A percentile compares a stretch with the other conserved stretches of the same genome.
phyloP scores from a whole-genome alignment of 129 eudicot species.

The Flaveria trinervia region DNA sequence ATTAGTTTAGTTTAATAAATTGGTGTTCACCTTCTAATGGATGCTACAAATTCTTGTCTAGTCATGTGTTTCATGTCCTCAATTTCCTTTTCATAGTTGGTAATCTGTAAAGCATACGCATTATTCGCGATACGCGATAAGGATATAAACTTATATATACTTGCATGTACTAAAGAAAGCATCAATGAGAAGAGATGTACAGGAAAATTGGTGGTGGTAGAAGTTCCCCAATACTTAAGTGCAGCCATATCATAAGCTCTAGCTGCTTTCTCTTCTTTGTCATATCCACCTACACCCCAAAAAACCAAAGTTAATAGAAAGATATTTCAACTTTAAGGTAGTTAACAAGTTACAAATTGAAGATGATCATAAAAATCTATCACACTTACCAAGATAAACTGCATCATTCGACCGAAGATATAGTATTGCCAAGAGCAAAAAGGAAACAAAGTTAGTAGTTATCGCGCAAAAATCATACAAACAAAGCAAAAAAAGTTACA shows the following conservation, averaged over 20 bases:
- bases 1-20: too few species aligned
- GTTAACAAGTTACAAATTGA: not conserved
- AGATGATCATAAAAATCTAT: not conserved
- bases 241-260: conserved; percentile 99
- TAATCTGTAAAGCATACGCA: conserved; percentile 46
- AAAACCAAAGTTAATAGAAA: not conserved
- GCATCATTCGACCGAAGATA: conserved; percentile 23
- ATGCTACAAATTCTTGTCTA: conserved; percentile 95
- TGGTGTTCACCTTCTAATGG: conserved; percentile 67
- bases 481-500: not conserved
- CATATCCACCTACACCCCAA: conserved; percentile 80
- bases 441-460: conserved; percentile 4
- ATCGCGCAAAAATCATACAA: not conserved
- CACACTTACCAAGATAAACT: conserved; percentile 85
- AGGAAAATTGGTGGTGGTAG: conserved; percentile 97
- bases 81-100: conserved; percentile 89
- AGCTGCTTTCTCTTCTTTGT: conserved; percentile 99
- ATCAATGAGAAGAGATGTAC: conserved; percentile 35
- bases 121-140: not conserved
- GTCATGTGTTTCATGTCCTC: conserved; percentile 99
- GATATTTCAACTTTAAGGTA: not conserved
- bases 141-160: not conserved
- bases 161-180: conserved; percentile 8
- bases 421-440: not conserved
- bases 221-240: conserved; percentile 96